Base-by-base conservation (phyloP, 139 green algal species). In the Haematococcus lacustris region DNA sequence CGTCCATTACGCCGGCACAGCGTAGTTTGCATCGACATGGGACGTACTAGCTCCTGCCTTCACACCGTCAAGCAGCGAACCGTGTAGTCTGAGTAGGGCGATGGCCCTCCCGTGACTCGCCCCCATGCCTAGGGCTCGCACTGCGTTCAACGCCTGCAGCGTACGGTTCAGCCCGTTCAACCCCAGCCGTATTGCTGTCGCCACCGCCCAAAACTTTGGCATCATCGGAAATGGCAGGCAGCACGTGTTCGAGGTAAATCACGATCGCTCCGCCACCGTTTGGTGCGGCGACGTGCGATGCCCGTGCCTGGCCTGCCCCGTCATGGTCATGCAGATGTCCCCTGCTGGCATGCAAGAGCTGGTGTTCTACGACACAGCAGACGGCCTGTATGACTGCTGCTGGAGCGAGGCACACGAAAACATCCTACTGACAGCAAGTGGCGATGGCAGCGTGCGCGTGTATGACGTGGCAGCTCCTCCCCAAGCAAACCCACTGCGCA, bases 321-420 rank as follows among this genome's bases (percentile, higher is more conserved):
- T n/a, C n/a, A n/a, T n/a, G n/a, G n/a, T 32, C 53, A 4, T 30
- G 53, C 53, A 64, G 53, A 35, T 64, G 21, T 7, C 30, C 4
- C 53, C 53, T 26, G 33, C 30, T 30, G 53, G 53, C 21, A 30
- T 64, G 53, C 53, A 30, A 23, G 53, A 96, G 77, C 78, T 91
- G 4, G 83, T 83, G 2, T 74, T 81, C 0, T 99, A 96, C 82
- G 95, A 98, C 84, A 98, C 95, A 1, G 73, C 74, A n/a, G 95
- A 99, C 73, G 95, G 94, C 1, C 71, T 98, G 47, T 98, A 97
- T 73, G 95, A 99, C 77, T 97, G 91, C 77, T 80, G 75, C 3
- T 99, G 95, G 95, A 95, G 87, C 66, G 95, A 99, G 74, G 91
- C 90, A 23, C 96, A 97, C 51, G 95, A 98, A 68, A 96, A 93